Conservation (phyloP, 352 stramenopile genomes). For the Phytophthora pinifolia region DNA sequence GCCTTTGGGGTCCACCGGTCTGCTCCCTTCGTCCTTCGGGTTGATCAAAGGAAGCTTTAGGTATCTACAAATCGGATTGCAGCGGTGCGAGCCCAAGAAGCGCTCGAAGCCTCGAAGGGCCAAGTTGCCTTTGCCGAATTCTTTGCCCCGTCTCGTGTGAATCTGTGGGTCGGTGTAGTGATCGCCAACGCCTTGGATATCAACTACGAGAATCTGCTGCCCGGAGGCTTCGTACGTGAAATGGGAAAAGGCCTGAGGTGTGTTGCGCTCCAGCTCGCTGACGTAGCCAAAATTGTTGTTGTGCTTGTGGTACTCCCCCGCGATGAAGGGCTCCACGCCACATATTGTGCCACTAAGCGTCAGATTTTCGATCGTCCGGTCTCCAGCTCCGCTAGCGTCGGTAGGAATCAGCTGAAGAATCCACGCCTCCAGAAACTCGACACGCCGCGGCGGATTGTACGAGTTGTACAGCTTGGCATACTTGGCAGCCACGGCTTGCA, state of each 20-base stretch:
- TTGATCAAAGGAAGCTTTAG: slow-evolving; percentile 75
- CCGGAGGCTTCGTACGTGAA: slow-evolving; percentile 92
- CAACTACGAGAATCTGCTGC: slow-evolving; percentile 92
- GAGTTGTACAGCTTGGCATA: slow-evolving; percentile 83
- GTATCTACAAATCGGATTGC: slow-evolving; percentile 82
- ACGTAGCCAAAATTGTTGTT: slow-evolving; percentile 87
- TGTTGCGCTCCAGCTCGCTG: slow-evolving; percentile 78
- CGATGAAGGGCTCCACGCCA: slow-evolving; percentile 77
- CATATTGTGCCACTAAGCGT: slow-evolving; percentile 72
- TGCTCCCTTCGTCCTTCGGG: slow-evolving; percentile 47
- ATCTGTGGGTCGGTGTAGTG: slow-evolving; percentile 97
- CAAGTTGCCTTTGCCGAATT: slow-evolving; percentile 86
- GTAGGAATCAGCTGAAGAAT: slow-evolving; percentile 67
- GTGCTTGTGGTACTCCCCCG: slow-evolving; percentile 82
- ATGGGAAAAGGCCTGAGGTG: slow-evolving; percentile 89
- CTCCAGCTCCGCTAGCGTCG: slow-evolving; percentile 19
- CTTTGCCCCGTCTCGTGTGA: slow-evolving; percentile 73
- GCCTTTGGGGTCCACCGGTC: slow-evolving; percentile 45
- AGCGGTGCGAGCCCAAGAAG: slow-evolving; percentile 76
- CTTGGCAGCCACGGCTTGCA: slow-evolving; percentile 80
- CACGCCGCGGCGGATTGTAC: slow-evolving; percentile 73
- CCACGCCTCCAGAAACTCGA: slow-evolving; percentile 79
- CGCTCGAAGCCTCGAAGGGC: slow-evolving; percentile 65
- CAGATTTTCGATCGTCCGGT: slow-evolving; percentile 37
- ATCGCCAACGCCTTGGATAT: slow-evolving; percentile 95